Base-by-base conservation (phyloP, 2,329 filamentous ascomycete species). In the Daldinia eschscholtzii region DNA sequence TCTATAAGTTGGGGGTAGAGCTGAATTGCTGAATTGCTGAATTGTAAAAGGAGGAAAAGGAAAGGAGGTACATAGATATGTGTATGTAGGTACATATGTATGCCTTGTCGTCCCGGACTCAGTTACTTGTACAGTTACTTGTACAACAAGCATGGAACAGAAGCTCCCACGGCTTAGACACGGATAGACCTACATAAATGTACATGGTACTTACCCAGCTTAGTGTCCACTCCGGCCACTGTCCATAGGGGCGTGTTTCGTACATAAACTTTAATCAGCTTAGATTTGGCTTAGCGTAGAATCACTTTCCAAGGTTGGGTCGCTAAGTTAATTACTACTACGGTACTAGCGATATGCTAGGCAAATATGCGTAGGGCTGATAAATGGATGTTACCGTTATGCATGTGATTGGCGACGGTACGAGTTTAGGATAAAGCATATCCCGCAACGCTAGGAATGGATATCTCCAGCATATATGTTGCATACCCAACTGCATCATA, bases 81-180 rank as follows among this genome's bases (percentile, higher is more conserved):
- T n/a, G n/a, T n/a, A n/a, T n/a, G n/a, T n/a, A 30, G 30, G 62
- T 56, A 62, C 4, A 35, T 23, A 35, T 35, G 20, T 23, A 23
- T 35, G 26, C 23, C 53, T 61, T 58, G 26, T 68, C 66, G 23
- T 62, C 62, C 37, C 30, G 33, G 57, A 65, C n/a, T 52, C 30
- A 57, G 58, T 33, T n/a, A 69, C 63, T 59, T 69, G 66, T 69
- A 62, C 30, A 57, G 58, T 33, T n/a, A 69, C 63, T 59, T 69
- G 66, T 69, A 62, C 42, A 39, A 63, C 59, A 4, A 65, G 12
- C 18, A 66, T 69, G 58, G 53, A 69, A 41, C 55, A 64, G 18
- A 26, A 50, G 6, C 60, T 60, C 26, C 4, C 7, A 52, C 4
- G 6, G 50, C 65, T 60, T 52, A 67, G 60, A 61, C 48, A 64